phyloP scores from a whole-genome alignment of 140 eudicot genomes.

The Ambrosia hybrid region DNA sequence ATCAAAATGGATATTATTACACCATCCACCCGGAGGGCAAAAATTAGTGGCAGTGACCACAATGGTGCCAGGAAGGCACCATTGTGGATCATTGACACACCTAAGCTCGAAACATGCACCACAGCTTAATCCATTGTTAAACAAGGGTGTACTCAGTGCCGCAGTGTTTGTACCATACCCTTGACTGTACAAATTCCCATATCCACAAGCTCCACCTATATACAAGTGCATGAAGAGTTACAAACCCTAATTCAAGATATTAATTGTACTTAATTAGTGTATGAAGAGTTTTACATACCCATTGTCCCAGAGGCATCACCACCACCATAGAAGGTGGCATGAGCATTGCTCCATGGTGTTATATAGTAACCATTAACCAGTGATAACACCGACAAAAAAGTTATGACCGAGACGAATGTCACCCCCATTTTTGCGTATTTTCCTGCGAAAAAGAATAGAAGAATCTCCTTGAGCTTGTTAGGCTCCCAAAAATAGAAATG shows the following conservation, averaged over 20 bases:
- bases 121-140: conserved; percentile 72
- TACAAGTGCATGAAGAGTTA: neutral
- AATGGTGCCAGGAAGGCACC: conserved; percentile 62
- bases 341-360: conserved; percentile 68
- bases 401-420: conserved; percentile 29
- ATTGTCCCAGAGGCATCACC: conserved; percentile 88
- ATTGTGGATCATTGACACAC: conserved; percentile 61
- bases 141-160: conserved; percentile 69
- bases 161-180: conserved; percentile 80
- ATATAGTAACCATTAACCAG: conserved; percentile 52
- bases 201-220: conserved; percentile 79
- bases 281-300: conserved; percentile 47
- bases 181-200: conserved; percentile 69
- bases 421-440: conserved; percentile 26
- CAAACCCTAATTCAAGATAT: neutral
- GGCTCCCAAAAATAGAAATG: neutral
- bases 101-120: conserved; percentile 60
- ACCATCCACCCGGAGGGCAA: conserved; percentile 86
- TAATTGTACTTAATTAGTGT: neutral
- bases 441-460: conserved; percentile 23
- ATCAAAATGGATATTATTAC: conserved; percentile 69
- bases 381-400: conserved; percentile 37
- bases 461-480: neutral
- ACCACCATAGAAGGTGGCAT: conserved; percentile 83
- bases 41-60: conserved; percentile 74